Evolutionary conservation across 2,329 filamentous ascomycete genomes (phyloP), one percentile per base, ranked within the genome.

Genomic region (Penicillium concentricum): DNA sequence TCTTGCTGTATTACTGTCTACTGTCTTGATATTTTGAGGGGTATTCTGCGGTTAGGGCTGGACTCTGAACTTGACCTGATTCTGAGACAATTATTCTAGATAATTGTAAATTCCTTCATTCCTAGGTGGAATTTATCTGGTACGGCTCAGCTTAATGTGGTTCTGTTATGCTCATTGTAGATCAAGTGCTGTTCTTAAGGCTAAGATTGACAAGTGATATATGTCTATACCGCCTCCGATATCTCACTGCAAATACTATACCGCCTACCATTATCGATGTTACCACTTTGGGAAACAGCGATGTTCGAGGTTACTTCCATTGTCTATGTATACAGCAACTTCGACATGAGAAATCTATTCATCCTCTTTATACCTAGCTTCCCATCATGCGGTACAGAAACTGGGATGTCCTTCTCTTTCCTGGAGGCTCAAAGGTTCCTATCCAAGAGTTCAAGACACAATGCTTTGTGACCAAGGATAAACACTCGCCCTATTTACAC

Each of bases 361-460:
- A 46, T 46, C 26, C 5, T 24, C 10, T 24, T 24, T 4, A 8
- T 22, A 24, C 30, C 1, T n/a, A n/a, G n/a, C n/a, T n/a, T n/a
- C 26, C 8, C 18, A 66, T 44, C 74, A 95, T 96, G 91, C 87
- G 91, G 57, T 95, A 89, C 80, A 84, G 91, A 65, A 86, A 91
- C 68, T 95, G 91, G 91, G 91, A 96, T 68, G 83, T 94, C 54
- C 84, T 95, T 42, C 79, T 95, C 59, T 95, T 95, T 71, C 87
- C 90, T 0, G 77, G 78, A 73, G 81, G 83, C 59, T 86, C 81
- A 65, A 87, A 85, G 65, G 76, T 88, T 13, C 91, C 91, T 1
- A 74, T 92, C 54, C 89, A 90, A 72, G 91, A 95, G 74, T 96
- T 94, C 80, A 87, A 86, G 69, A 90, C 90, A 8, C 81, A 84